phyloP scores from a whole-genome alignment of 495 filamentous ascomycete species.

The Penicillium silybi region DNA sequence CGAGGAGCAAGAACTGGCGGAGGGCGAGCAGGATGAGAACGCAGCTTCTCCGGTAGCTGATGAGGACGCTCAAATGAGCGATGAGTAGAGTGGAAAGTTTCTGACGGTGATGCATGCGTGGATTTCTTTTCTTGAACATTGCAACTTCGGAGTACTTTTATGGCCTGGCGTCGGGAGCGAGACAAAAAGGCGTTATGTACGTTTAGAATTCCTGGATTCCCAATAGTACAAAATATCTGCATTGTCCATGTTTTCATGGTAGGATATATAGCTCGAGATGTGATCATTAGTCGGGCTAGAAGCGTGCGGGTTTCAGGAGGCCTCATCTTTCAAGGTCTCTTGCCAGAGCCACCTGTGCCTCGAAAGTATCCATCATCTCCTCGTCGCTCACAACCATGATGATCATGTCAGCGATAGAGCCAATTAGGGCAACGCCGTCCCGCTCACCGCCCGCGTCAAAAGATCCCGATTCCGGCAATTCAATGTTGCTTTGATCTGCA shows the following conservation, averaged over 20 bases:
- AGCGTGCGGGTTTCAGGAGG: no score
- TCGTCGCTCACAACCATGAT: background rate
- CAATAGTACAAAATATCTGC: slow-evolving; percentile 2
- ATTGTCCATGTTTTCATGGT: background rate
- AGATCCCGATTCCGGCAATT: slow-evolving; percentile 16
- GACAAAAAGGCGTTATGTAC: slow-evolving; percentile 10
- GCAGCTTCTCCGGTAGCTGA: slow-evolving; percentile 12
- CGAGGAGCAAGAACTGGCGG: slow-evolving; percentile 15
- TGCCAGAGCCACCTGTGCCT: background rate
- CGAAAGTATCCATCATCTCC: background rate
- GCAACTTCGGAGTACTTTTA: slow-evolving; percentile 7
- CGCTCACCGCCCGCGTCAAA: slow-evolving; percentile 13
- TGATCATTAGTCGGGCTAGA: background rate
- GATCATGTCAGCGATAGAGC: background rate
- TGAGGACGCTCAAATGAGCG: slow-evolving; percentile 24
- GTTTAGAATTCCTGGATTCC: background rate
- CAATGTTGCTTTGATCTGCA: slow-evolving; percentile 14
- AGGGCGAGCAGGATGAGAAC: slow-evolving; percentile 14
- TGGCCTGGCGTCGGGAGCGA: slow-evolving; percentile 15
- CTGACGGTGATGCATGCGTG: background rate
- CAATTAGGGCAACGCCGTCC: background rate
- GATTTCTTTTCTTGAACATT: slow-evolving; percentile 13
- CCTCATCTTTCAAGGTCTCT: background rate
- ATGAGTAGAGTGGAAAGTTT: slow-evolving; percentile 8
- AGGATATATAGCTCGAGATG: background rate